phyloP scores from a whole-genome alignment of 345 rosid genomes.

The Hypericum androsaemum region DNA sequence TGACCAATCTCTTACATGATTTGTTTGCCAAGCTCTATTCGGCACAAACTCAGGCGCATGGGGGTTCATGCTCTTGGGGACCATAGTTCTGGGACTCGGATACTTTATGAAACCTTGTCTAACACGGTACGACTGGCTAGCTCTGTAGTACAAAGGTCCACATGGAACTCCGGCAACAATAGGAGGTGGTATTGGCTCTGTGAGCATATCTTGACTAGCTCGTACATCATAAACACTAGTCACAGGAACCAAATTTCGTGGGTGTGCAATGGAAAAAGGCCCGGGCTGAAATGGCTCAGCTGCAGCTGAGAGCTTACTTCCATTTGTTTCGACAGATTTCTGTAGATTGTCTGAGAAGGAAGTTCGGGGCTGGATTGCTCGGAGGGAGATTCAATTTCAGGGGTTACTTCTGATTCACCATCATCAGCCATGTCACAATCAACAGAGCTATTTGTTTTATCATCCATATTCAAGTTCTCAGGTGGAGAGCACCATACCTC shows the following conservation, averaged over 20 bases:
- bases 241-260: constrained; percentile 22
- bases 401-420: constrained; percentile 20
- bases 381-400: constrained; percentile 15
- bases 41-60: constrained; percentile 56
- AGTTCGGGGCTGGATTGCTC: constrained; percentile 21
- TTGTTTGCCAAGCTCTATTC: constrained; percentile 34
- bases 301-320: constrained; percentile 60
- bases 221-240: constrained; percentile 35
- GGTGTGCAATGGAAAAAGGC: constrained; percentile 19
- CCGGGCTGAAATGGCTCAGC: constrained; percentile 59
- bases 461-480: constrained; percentile 24
- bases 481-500: constrained; percentile 15
- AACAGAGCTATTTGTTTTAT: constrained; percentile 7
- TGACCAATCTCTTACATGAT: constrained; percentile 18
- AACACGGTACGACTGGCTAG: constrained; percentile 24
- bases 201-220: constrained; percentile 32
- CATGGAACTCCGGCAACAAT: constrained; percentile 42
- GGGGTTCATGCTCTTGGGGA: constrained; percentile 47
- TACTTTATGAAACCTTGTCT: constrained; percentile 26
- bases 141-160: constrained; percentile 40
- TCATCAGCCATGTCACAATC: constrained; percentile 14
- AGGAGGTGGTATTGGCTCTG: constrained; percentile 37
- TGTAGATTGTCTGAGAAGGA: constrained; percentile 18
- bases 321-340: constrained; percentile 32
- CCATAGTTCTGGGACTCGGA: constrained; percentile 21